A percentile compares a stretch with the other conserved stretches of the same genome.
phyloP scores from a whole-genome alignment of 306 rosid species.

The Vachellia collinsii region DNA sequence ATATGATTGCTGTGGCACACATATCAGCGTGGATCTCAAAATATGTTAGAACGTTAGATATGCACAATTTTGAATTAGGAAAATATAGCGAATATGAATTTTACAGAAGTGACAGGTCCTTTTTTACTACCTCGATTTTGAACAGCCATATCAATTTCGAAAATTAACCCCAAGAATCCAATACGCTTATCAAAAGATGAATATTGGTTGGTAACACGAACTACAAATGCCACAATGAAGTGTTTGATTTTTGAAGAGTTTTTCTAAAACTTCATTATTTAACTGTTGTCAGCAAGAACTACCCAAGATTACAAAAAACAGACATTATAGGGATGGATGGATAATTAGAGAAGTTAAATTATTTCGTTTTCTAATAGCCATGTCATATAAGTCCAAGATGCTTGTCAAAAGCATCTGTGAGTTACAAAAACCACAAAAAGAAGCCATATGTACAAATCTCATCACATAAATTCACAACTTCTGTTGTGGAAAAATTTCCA shows the following conservation, averaged over 20 bases:
- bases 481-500: background rate
- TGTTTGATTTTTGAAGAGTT: background rate
- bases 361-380: background rate
- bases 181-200: background rate
- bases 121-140: background rate
- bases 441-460: background rate
- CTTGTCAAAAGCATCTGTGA: background rate
- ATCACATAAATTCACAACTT: background rate
- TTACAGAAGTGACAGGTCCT: background rate
- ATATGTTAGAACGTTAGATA: too few species aligned
- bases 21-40: background rate
- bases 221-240: background rate
- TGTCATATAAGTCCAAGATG: background rate
- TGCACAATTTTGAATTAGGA: background rate
- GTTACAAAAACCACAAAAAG: background rate
- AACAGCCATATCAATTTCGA: background rate
- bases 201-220: background rate
- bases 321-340: background rate
- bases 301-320: background rate
- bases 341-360: background rate
- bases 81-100: background rate
- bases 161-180: background rate
- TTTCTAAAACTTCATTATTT: background rate
- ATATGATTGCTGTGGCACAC: background rate
- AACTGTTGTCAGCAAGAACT: background rate